phyloP scores from a whole-genome alignment of 805 yeast species.

The Saturnispora halmiae region DNA sequence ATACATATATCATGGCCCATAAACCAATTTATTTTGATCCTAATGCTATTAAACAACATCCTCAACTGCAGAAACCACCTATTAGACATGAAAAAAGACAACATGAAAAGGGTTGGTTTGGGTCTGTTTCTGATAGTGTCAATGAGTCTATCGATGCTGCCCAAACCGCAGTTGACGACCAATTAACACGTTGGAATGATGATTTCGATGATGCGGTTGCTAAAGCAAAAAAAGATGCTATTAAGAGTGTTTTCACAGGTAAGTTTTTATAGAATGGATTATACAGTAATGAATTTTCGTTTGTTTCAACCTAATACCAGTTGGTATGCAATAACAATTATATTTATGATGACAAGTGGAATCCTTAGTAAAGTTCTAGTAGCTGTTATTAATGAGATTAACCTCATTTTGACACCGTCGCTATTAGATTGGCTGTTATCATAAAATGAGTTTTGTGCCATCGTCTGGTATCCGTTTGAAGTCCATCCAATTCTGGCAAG shows the following conservation, averaged over 20 bases:
- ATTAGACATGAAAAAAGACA: constrained; percentile 11
- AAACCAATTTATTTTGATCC: constrained; percentile 29
- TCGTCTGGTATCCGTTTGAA: constrained; percentile 29
- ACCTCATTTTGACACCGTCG: constrained; percentile 33
- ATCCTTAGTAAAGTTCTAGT: constrained; percentile 48
- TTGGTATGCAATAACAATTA: constrained; percentile 44
- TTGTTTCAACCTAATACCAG: constrained; percentile 37
- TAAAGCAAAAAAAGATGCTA: constrained; percentile 24
- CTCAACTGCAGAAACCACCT: constrained; percentile 18
- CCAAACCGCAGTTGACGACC: constrained; percentile 19
- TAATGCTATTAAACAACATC: constrained; percentile 24
- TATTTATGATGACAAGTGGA: constrained; percentile 45
- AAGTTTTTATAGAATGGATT: constrained; percentile 8
- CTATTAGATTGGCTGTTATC: background rate
- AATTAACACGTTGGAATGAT: constrained; percentile 25
- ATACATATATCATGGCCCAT: constrained; percentile 20
- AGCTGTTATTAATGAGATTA: constrained; percentile 49
- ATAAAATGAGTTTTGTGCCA: constrained; percentile 1
- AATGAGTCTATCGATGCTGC: constrained; percentile 20
- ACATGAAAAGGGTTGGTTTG: constrained; percentile 12
- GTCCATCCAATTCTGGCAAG: constrained; percentile 39
- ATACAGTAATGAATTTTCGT: background rate
- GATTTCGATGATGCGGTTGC: constrained; percentile 25
- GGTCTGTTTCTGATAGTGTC: constrained; percentile 15
- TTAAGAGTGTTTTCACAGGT: constrained; percentile 24